A percentile compares a stretch with the other conserved stretches of the same genome.
These are phyloP conservation scores for Calonectria pseudoreteaudii DNA, from an alignment of 2,329 filamentous ascomycete species.

Conservation along the genomic window DNA sequence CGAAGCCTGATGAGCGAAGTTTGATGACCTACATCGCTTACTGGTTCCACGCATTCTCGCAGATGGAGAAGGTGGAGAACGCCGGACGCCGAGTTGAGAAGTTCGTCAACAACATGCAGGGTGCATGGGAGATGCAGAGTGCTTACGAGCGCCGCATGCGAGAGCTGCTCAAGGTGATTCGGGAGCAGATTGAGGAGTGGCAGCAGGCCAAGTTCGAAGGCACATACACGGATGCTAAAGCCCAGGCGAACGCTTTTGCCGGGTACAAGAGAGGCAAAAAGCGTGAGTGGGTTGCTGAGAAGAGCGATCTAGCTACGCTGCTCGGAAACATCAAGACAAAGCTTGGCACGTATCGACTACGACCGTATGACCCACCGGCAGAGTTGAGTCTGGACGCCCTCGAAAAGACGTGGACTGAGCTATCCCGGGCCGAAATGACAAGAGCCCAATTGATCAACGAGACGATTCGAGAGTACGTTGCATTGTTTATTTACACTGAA, in stretches of 20 bases:
- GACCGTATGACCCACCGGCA: constrained; percentile 89
- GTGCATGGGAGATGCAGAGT: constrained; percentile 99
- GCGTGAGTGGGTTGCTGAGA: constrained; percentile 96
- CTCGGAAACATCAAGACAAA: constrained; percentile 99
- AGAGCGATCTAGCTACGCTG: constrained; percentile 92
- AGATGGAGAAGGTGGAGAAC: constrained; percentile 99
- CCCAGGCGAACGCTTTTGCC: constrained; percentile 83
- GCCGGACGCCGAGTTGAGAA: constrained; percentile 96
- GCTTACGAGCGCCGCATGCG: constrained; percentile 93
- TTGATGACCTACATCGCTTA: constrained; percentile 99
- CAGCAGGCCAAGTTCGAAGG: constrained; percentile 85
- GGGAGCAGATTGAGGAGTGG: constrained; percentile 81
- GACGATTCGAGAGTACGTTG: constrained; percentile 87
- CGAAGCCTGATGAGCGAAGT: constrained; percentile 94
- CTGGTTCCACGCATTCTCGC: constrained; percentile 99
- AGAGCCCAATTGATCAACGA: constrained; percentile 97
- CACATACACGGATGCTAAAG: constrained; percentile 92
- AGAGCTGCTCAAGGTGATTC: constrained; percentile 80
- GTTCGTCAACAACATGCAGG: constrained; percentile 98
- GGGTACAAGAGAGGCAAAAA: constrained; percentile 93
- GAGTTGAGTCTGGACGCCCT: constrained; percentile 86
- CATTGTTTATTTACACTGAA: background rate
- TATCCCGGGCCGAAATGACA: constrained; percentile 87
- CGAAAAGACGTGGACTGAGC: constrained; percentile 82
- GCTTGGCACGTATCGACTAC: constrained; percentile 90